Base-by-base conservation (phyloP, 2,329 filamentous ascomycete genomes). In the Epicoccum nigrum region DNA sequence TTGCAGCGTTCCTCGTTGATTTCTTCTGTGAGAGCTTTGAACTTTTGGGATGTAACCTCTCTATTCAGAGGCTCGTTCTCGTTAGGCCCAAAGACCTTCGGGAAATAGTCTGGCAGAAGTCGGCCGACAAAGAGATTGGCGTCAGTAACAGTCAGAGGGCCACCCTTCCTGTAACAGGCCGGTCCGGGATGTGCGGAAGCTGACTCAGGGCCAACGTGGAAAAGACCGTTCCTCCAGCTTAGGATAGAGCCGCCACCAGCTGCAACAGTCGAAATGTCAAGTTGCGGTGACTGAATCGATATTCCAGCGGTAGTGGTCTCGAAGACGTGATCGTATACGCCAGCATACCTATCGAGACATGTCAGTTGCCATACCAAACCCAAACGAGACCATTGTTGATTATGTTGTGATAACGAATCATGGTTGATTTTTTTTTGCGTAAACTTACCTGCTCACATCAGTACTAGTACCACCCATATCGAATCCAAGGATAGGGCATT, bases 51-150 rank as follows among this genome's bases (percentile, higher is more conserved):
- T 60, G 88, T 93, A 1, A 88, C 86, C 53, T 87, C 81, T 1
- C 82, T 77, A 65, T 96, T 90, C 2, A 96, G 75, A 0, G 86
- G 85, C 68, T 92, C 82, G 52, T 96, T 79, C 68, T 96, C 92
- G 38, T 90, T 86, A 67, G 88, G 86, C 32, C 92, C 92, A 64
- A 96, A 96, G 50, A 96, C 96, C 68, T 90, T 91, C 0, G 91
- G 91, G 66, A 96, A 96, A 77, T 92, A 93, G 50, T 92, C 88
- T 0, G 91, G 90, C 2, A 96, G 74, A 3, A 96, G 78, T 28
- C 91, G 82, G 0, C 91, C 90, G 0, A 96, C 82, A 62, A 89
- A 89, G 7, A 95, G 74, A 60, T 95, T 95, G 4, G 91, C 91
- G 69, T 96, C 91, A 0, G 91, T 96, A 6, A 96, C 90, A 0